Conservation (phyloP, 2,329 filamentous ascomycete species). For the Colletotrichum sidae region DNA sequence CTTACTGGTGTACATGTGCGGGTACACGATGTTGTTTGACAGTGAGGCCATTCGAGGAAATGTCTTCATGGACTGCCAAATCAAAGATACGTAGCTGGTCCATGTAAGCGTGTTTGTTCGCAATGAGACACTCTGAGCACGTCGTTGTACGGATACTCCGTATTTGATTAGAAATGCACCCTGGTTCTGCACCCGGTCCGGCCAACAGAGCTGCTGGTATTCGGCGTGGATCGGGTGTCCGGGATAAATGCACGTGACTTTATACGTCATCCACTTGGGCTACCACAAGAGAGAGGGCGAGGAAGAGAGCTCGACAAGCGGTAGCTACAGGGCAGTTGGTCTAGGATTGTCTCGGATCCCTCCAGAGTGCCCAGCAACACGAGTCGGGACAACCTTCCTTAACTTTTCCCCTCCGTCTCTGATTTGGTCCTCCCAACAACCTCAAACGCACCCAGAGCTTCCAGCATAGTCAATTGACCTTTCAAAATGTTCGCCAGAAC, state of each 20-base stretch:
- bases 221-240: conserved; percentile 18
- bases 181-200: conserved; percentile 1
- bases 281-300: not conserved
- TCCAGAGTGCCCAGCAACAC: conserved; percentile 1
- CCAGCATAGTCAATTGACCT: conserved; percentile 43
- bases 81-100: not conserved
- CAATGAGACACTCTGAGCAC: not conserved
- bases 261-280: conserved; percentile 33
- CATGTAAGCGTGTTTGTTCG: not conserved
- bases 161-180: conserved; percentile 13
- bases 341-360: conserved; percentile 19
- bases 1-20: too few relatives aligned
- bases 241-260: conserved; percentile 29
- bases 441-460: conserved; percentile 30
- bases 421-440: not conserved
- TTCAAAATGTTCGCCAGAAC: conserved; percentile 74
- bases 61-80: not conserved
- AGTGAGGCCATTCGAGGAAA: too few relatives aligned
- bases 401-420: conserved; percentile 11
- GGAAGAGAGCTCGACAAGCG: conserved; percentile 9
- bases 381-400: conserved; percentile 10
- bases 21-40: too few relatives aligned
- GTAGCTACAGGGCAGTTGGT: conserved; percentile 12
- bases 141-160: not conserved
- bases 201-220: not conserved